phyloP scores from a whole-genome alignment of 2,329 filamentous ascomycete species.

The Myotisia sp. region DNA sequence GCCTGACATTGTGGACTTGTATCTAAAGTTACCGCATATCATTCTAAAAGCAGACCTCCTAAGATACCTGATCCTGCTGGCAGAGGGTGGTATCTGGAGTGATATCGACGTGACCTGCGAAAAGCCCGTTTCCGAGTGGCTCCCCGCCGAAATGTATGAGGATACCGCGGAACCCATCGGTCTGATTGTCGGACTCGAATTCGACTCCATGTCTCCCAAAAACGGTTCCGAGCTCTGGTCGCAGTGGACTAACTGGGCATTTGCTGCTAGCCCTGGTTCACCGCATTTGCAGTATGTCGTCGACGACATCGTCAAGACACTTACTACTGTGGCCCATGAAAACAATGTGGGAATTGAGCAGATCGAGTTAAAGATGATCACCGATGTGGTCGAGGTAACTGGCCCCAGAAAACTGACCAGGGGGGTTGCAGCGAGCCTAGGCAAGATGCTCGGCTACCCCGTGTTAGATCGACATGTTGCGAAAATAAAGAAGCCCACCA shows the following conservation, averaged over 20 bases:
- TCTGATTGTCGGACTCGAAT: constrained; percentile 29
- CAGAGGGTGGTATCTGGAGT: constrained; percentile 30
- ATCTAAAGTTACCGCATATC: constrained; percentile 21
- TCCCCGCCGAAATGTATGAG: constrained; percentile 20
- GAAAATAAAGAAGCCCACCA: constrained; percentile 13
- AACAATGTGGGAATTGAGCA: constrained; percentile 11
- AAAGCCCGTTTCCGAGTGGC: constrained; percentile 23
- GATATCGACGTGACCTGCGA: constrained; percentile 28
- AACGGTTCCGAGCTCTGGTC: constrained; percentile 9
- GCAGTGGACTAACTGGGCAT: constrained; percentile 17
- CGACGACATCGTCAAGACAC: constrained; percentile 12
- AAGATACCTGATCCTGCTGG: constrained; percentile 29
- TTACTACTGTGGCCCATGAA: constrained; percentile 12
- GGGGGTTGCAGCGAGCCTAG: constrained; percentile 14
- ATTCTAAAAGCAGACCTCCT: constrained; percentile 32
- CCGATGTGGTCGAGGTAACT: constrained; percentile 18
- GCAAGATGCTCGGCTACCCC: constrained; percentile 9
- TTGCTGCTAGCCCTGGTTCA: constrained; percentile 13
- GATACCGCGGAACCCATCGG: constrained; percentile 12
- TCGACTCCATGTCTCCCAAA: constrained; percentile 16
- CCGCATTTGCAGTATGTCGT: constrained; percentile 13
- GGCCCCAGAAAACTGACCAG: constrained; percentile 19
- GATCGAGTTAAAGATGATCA: constrained; percentile 17
- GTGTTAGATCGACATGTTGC: constrained; percentile 17
- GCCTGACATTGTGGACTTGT: constrained; percentile 27